Evolutionary conservation across 1,284 basidiomycete species (phyloP).

Genomic region (Leccinum solheimii): DNA sequence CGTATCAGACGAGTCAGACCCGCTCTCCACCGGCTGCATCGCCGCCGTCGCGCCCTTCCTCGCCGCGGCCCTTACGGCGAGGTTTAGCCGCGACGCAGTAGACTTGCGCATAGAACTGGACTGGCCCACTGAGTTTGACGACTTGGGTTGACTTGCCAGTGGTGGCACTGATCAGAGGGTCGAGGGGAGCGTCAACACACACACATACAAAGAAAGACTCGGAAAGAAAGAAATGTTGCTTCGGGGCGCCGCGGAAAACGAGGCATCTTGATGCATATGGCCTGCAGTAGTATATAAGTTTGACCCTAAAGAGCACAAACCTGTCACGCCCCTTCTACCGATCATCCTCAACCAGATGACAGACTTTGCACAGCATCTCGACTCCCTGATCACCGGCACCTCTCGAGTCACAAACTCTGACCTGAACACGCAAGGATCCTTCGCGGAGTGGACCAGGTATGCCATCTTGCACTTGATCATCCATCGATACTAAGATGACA

Average conservation of each 20-base stretch:
- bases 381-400: constrained; percentile 17
- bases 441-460: constrained; percentile 32
- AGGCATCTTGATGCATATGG: background rate
- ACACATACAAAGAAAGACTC: background rate
- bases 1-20: background rate
- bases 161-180: constrained; percentile 13
- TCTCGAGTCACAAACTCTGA: constrained; percentile 15
- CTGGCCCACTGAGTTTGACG: background rate
- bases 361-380: constrained; percentile 27
- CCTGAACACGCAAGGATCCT: constrained; percentile 11
- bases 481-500: constrained; percentile 17
- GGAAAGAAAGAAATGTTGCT: background rate
- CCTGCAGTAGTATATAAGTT: too few relatives aligned
- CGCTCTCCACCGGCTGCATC: background rate
- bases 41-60: background rate
- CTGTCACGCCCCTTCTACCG: background rate
- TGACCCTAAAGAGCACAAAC: too few relatives aligned
- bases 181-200: background rate
- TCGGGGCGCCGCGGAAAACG: background rate
- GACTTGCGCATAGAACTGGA: background rate
- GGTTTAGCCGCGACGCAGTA: background rate
- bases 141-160: constrained; percentile 1
- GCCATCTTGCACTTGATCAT: constrained; percentile 5
- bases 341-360: constrained; percentile 15
- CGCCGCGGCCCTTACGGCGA: background rate